Base-by-base conservation (phyloP, 2,329 filamentous ascomycete species). In the Arthrobotrys megalospora region DNA sequence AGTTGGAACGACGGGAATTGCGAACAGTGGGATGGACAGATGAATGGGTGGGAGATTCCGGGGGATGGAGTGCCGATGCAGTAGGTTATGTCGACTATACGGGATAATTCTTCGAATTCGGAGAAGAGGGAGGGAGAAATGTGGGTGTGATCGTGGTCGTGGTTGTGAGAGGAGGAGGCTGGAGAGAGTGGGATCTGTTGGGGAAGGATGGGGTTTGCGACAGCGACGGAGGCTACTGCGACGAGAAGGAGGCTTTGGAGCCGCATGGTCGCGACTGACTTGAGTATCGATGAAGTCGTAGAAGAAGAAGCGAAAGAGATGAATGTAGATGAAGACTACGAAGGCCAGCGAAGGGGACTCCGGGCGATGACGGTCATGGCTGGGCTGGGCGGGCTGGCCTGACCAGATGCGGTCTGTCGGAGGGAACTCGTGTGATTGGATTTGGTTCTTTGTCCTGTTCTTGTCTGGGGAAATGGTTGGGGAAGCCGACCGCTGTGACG, bases 1-100 rank as follows among this genome's bases (percentile, higher is more conserved):
- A 99, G 88, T 79, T 93, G 91, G 81, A 98, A 90, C 2, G 88
- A 86, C 0, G 92, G 90, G 80, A 98, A 97, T 72, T 97, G 93
- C 43, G 87, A 86, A 85, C 96, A 99, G 80, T 93, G 92, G 76
- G 92, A 96, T 12, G 91, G 88, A 84, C 96, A 99, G 36, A 88
- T 85, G 84, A 99, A 99, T 0, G 96, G 96, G 80, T 91, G 90
- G 62, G 88, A 87, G 79, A 99, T 91, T 45, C 95, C 96, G 0
- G 92, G 91, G 4, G 79, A 80, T 11, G 81, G 78, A 2, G 89
- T 91, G 79, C 94, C 94, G 75, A 98, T 92, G 84, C 96, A 99
- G 76, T 82, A 82, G 11, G 81, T 66, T 41, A 98, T 96, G 84
- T 99, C 96, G 80, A 97, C 95, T 28, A 98, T 88, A 67, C 94